Percentiles rank a stretch among this genome's conserved stretches.
These are phyloP conservation scores for Fusarium chaquense DNA, from an alignment of 2,329 filamentous ascomycete species.

Conservation along the genomic window DNA sequence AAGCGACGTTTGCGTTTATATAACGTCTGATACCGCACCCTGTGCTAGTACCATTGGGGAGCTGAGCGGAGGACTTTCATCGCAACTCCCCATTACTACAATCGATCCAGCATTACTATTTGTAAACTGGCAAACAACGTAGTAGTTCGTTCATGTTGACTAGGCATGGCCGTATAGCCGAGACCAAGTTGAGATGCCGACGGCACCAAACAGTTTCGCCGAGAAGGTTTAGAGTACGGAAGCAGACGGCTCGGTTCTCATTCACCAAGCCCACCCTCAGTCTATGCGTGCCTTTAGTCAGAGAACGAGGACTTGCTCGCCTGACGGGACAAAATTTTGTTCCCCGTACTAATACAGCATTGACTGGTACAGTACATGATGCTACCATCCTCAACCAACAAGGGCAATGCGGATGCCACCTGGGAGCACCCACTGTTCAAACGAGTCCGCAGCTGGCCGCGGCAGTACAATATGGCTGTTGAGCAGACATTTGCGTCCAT, in stretches of 20 bases:
- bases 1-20: not conserved
- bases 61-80: not conserved
- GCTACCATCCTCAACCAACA: constrained; percentile 24
- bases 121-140: not conserved
- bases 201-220: constrained; percentile 10
- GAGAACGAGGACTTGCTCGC: constrained; percentile 10
- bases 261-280: constrained; percentile 17
- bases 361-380: constrained; percentile 19
- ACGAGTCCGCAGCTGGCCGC: constrained; percentile 19
- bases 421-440: constrained; percentile 21
- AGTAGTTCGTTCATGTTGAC: not conserved
- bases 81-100: not conserved
- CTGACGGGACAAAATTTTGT: constrained; percentile 15
- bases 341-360: constrained; percentile 31
- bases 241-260: not conserved
- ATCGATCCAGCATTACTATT: not conserved
- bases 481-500: constrained; percentile 34
- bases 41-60: not conserved
- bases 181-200: constrained; percentile 8
- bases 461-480: constrained; percentile 33
- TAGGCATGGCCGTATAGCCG: not conserved
- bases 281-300: constrained; percentile 1
- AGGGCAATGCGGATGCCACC: constrained; percentile 28
- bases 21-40: not conserved
- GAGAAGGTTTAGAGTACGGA: not conserved